Conservation (phyloP, 805 yeast species). For the Kazachstania psychrophila region DNA sequence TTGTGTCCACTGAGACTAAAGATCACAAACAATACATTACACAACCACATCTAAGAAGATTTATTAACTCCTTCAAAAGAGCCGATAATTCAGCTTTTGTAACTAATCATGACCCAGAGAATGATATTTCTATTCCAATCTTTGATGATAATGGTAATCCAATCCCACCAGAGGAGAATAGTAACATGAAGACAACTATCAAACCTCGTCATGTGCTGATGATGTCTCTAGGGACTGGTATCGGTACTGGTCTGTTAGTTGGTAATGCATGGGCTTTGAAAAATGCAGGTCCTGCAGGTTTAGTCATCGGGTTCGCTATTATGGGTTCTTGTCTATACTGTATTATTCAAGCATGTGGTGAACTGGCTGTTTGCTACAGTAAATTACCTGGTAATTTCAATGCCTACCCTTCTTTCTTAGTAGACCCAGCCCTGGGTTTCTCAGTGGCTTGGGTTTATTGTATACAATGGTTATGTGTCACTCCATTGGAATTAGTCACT, state of each 20-base stretch:
- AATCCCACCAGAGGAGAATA: slow-evolving; percentile 2
- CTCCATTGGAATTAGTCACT: slow-evolving; percentile 60
- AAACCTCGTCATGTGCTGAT: slow-evolving; percentile 53
- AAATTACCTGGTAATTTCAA: slow-evolving; percentile 53
- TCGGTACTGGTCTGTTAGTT: slow-evolving; percentile 68
- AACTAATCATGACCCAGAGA: background rate
- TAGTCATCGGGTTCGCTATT: slow-evolving; percentile 48
- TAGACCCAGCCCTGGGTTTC: slow-evolving; percentile 62
- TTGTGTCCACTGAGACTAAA: background rate
- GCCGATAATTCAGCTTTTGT: slow-evolving; percentile 23
- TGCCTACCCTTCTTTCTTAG: slow-evolving; percentile 49
- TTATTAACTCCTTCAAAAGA: slow-evolving; percentile 36
- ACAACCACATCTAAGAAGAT: slow-evolving; percentile 14
- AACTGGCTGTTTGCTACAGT: slow-evolving; percentile 58
- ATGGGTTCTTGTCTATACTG: slow-evolving; percentile 55
- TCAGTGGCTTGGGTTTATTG: slow-evolving; percentile 68
- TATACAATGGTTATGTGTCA: slow-evolving; percentile 52
- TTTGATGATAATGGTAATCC: slow-evolving; percentile 3
- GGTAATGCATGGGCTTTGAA: slow-evolving; percentile 54
- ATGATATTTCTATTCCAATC: background rate
- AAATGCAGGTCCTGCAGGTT: slow-evolving; percentile 56
- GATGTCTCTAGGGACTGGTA: slow-evolving; percentile 68
- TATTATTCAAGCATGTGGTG: slow-evolving; percentile 57
- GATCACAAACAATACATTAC: background rate
- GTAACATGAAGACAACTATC: slow-evolving; percentile 27